Conservation (phyloP, 2,329 filamentous ascomycete species). For the Penicillium sp. region DNA sequence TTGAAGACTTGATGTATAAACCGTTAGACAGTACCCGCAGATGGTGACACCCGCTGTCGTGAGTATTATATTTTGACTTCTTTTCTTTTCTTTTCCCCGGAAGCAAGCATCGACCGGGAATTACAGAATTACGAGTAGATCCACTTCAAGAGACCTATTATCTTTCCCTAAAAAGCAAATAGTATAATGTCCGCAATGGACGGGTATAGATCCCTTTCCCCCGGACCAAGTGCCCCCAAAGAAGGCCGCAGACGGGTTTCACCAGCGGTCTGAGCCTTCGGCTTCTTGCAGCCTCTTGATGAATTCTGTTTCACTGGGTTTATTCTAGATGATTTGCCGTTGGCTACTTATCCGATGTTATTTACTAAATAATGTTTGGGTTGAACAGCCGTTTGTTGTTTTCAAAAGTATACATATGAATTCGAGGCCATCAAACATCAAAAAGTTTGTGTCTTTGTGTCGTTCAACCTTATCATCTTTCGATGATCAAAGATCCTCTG, state of each 20-base stretch:
- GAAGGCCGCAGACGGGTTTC: conserved; percentile 18
- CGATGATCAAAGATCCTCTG: not conserved
- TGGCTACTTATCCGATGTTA: not conserved
- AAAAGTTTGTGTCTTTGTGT: not conserved
- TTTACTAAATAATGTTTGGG: not conserved
- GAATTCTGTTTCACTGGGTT: conserved; percentile 8
- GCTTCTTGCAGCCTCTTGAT: conserved; percentile 22
- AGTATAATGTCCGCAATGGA: not conserved
- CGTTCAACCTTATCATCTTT: not conserved
- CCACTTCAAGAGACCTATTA: not conserved
- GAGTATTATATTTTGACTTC: not conserved
- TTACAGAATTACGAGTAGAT: not conserved
- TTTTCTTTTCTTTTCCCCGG: conserved; percentile 1
- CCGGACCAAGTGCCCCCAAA: conserved; percentile 11
- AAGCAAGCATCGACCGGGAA: conserved; percentile 3
- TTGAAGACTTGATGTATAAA: conserved; percentile 25
- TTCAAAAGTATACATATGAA: not conserved
- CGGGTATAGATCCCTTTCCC: conserved; percentile 15
- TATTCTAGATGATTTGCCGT: conserved; percentile 4
- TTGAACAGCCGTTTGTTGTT: conserved; percentile 3
- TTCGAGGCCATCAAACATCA: not conserved
- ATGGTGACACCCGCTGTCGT: conserved; percentile 17
- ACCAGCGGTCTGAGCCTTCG: conserved; percentile 27
- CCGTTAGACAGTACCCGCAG: conserved; percentile 12
- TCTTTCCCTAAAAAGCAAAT: not conserved